Conservation (phyloP, 116 monocot species). For the Trichopus zeylanicus region DNA sequence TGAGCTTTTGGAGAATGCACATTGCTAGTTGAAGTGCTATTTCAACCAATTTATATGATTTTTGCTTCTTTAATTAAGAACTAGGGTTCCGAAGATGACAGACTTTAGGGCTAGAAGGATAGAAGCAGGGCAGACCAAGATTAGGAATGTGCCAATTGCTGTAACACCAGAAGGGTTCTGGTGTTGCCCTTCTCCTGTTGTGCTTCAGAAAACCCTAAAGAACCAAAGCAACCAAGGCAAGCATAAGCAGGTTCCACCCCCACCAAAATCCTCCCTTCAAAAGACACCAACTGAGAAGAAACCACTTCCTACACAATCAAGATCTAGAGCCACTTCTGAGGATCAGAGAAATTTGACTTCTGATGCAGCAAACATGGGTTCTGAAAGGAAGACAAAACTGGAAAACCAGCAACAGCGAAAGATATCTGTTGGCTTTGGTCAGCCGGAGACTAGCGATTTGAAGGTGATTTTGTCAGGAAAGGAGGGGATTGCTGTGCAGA, state of each 20-base stretch:
- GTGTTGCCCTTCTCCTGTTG: conserved; percentile 80
- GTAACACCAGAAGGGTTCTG: conserved; percentile 98
- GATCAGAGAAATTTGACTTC: conserved; percentile 22
- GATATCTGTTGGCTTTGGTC: conserved; percentile 64
- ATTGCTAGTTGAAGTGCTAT: too few relatives aligned
- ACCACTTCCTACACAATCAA: conserved; percentile 11
- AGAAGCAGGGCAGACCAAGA: conserved; percentile 52
- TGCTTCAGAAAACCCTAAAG: conserved; percentile 62
- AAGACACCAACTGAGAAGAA: conserved; percentile 44
- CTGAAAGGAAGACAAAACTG: conserved; percentile 26
- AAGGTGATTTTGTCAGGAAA: conserved; percentile 62
- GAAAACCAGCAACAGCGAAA: conserved; percentile 31
- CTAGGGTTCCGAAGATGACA: conserved; percentile 29
- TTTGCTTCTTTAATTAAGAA: conserved; percentile 1
- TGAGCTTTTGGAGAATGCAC: too few relatives aligned
- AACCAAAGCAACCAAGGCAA: conserved; percentile 40
- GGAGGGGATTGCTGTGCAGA: conserved; percentile 50
- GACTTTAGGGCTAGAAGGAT: conserved; percentile 61
- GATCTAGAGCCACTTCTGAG: conserved; percentile 34
- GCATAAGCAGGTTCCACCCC: conserved; percentile 9
- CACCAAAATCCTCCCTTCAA: conserved; percentile 29
- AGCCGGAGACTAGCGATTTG: conserved; percentile 50
- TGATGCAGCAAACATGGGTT: conserved; percentile 11
- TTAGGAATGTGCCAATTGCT: conserved; percentile 93
- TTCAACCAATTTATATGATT: not conserved